Evolutionary conservation across 2,329 filamentous ascomycete species (phyloP).

Genomic region (Beauveria sp.): DNA sequence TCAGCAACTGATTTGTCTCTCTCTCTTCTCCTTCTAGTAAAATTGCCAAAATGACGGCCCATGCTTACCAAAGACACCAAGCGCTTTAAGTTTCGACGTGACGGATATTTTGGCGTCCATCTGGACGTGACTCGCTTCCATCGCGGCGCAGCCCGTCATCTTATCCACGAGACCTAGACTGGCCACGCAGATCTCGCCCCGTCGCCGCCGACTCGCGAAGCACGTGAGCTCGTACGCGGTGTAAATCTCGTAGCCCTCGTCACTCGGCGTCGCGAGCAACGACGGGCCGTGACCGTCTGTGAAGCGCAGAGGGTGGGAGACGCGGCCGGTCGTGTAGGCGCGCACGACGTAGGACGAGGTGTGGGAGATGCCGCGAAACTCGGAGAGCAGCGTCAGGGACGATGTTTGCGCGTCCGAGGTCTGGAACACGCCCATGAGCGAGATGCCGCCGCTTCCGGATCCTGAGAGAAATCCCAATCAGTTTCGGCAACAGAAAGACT

Average conservation of each 20-base stretch:
- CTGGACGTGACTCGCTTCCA: constrained; percentile 55
- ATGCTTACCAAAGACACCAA: constrained; percentile 62
- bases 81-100: constrained; percentile 66
- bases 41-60: not conserved
- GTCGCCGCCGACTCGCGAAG: constrained; percentile 38
- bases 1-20: not conserved
- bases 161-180: constrained; percentile 75
- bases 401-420: not conserved
- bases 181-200: constrained; percentile 44
- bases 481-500: not conserved
- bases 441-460: constrained; percentile 55
- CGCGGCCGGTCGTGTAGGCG: constrained; percentile 5
- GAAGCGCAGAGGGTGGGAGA: not conserved
- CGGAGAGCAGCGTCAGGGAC: not conserved
- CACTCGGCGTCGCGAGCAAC: constrained; percentile 21
- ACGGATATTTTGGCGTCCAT: constrained; percentile 50
- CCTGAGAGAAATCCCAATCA: constrained; percentile 23
- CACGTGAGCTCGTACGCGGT: constrained; percentile 60
- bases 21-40: not conserved
- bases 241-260: constrained; percentile 72
- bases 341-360: not conserved
- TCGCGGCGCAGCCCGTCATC: constrained; percentile 80
- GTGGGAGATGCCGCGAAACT: not conserved
- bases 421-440: constrained; percentile 33
- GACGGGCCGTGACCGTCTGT: not conserved